Conservation (phyloP, 2,329 filamentous ascomycete species). For the Apiospora sp. region DNA sequence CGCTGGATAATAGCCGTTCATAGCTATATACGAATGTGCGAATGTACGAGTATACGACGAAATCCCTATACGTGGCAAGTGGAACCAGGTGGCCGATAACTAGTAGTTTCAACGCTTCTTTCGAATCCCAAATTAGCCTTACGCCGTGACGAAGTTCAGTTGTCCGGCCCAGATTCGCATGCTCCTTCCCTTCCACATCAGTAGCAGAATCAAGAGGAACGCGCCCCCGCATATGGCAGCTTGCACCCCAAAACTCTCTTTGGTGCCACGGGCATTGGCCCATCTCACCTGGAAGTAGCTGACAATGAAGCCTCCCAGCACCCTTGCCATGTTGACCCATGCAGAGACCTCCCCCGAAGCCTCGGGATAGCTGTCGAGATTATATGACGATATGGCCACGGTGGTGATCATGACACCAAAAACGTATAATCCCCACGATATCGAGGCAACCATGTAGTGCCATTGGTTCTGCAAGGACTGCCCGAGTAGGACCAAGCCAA, state of each 20-base stretch:
- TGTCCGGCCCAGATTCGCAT: constrained; percentile 46
- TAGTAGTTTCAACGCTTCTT: background rate
- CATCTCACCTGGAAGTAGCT: constrained; percentile 62
- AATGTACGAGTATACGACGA: background rate
- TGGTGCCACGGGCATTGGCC: constrained; percentile 52
- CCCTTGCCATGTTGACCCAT: constrained; percentile 59
- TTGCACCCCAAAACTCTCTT: constrained; percentile 56
- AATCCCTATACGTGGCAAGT: background rate
- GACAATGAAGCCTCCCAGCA: constrained; percentile 58
- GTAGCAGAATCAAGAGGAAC: constrained; percentile 45
- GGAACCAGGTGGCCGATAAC: background rate
- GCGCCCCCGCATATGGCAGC: constrained; percentile 48
- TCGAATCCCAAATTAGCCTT: background rate
- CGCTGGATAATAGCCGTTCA: background rate
- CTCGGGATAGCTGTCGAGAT: constrained; percentile 62
- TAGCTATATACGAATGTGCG: too few relatives aligned
- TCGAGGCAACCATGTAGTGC: constrained; percentile 59
- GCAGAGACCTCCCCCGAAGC: constrained; percentile 61
- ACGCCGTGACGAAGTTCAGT: constrained; percentile 42
- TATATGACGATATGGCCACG: constrained; percentile 59
- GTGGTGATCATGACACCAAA: constrained; percentile 64
- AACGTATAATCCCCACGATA: constrained; percentile 61
- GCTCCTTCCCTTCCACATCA: constrained; percentile 48
- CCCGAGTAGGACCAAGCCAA: constrained; percentile 60
- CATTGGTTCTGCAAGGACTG: constrained; percentile 57